Percentiles rank a stretch among this genome's conserved stretches.
phyloP scores from a whole-genome alignment of 495 filamentous ascomycete genomes.

The Tuber melanosporum region DNA sequence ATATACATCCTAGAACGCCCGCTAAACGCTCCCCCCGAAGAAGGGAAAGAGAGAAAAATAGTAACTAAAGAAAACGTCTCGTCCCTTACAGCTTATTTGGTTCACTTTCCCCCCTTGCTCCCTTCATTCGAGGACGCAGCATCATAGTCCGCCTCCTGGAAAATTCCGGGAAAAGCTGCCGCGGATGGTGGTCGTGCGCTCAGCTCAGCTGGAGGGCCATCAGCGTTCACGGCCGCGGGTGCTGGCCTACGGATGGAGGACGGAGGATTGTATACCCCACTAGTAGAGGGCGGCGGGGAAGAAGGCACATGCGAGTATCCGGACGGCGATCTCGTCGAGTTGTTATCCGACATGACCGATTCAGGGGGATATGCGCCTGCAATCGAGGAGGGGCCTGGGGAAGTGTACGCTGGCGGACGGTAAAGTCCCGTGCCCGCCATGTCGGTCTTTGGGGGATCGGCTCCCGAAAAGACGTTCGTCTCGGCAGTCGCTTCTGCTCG shows the following conservation, averaged over 20 bases:
- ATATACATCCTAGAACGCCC: conserved; percentile 3
- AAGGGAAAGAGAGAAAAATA: not conserved
- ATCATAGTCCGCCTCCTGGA: not conserved
- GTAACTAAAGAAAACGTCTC: not conserved
- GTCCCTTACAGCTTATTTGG: not conserved
- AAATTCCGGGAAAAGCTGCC: not conserved
- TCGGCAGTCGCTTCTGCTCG: not conserved
- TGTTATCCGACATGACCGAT: not conserved
- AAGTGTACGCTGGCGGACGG: not conserved
- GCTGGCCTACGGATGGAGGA: not conserved
- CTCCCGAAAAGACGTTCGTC: not conserved
- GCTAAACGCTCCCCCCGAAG: not conserved
- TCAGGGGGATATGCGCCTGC: not conserved
- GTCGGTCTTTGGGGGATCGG: conserved; percentile 4
- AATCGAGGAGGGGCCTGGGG: not conserved
- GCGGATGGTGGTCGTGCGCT: not conserved
- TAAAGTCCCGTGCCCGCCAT: not conserved
- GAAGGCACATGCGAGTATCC: not conserved
- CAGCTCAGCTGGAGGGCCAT: not conserved
- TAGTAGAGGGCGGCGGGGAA: not conserved
- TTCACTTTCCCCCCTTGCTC: not conserved
- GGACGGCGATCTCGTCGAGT: not conserved
- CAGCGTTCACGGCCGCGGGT: not conserved
- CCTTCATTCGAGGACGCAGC: not conserved
- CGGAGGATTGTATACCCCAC: not conserved